Percentiles rank a stretch among this genome's conserved stretches.
These are phyloP conservation scores for Rubia occidens DNA, from an alignment of 305 asterid genomes.

Conservation along the genomic window DNA sequence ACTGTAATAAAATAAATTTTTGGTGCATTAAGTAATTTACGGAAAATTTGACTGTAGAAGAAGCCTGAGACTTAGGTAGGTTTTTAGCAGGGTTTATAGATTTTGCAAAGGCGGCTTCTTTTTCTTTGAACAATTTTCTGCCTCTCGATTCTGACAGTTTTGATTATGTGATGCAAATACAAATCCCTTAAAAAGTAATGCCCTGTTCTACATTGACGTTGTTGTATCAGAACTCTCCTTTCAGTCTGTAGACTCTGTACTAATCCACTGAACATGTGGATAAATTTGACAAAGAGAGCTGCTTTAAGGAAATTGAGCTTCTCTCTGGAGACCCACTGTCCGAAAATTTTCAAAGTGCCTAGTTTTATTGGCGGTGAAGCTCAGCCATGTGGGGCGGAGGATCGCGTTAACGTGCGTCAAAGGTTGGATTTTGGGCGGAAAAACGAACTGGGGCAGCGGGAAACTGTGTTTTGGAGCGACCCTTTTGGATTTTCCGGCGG, in stretches of 20 bases:
- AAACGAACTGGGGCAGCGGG: conserved; percentile 16
- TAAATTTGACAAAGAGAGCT: conserved; percentile 47
- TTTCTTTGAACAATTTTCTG: neutral
- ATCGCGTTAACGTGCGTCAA: conserved; percentile 21
- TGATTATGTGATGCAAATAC: neutral
- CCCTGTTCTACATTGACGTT: neutral
- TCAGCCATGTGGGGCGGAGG: conserved; percentile 9
- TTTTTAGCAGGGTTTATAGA: conserved; percentile 2
- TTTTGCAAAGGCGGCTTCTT: conserved; percentile 1
- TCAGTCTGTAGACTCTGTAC: conserved; percentile 13
- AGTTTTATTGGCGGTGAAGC: conserved; percentile 13
- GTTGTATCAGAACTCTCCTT: neutral
- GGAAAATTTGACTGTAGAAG: neutral
- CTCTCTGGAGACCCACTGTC: conserved; percentile 28
- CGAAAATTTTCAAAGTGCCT: conserved; percentile 19
- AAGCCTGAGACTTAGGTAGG: neutral
- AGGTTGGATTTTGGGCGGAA: conserved; percentile 19
- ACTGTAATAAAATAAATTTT: neutral
- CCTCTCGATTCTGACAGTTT: neutral
- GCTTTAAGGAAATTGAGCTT: conserved; percentile 35
- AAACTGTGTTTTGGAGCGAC: conserved; percentile 13
- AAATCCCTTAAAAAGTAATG: neutral
- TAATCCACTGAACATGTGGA: conserved; percentile 62
- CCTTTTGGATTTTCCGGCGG: conserved; percentile 24
- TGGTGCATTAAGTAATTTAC: neutral